Conservation (phyloP, 352 stramenopile species). For the Phytophthora europaea region DNA sequence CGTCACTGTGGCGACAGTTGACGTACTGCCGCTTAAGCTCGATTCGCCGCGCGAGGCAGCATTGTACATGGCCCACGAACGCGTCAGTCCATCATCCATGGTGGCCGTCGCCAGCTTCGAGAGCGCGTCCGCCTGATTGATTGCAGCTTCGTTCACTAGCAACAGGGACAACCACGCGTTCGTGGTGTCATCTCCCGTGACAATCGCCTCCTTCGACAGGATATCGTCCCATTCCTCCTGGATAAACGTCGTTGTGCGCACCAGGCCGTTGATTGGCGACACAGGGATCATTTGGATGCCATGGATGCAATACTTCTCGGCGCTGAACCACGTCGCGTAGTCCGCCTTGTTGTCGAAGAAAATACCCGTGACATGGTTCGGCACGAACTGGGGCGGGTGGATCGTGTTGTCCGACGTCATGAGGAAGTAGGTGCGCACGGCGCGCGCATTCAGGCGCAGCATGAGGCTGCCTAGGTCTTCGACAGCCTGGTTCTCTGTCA, state of each 20-base stretch:
- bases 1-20: conserved; percentile 10
- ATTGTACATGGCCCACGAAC: conserved; percentile 80
- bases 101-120: conserved; percentile 50
- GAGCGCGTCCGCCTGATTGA: conserved; percentile 67
- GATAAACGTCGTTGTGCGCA: conserved; percentile 68
- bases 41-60: conserved; percentile 48
- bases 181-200: conserved; percentile 49
- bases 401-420: conserved; percentile 75
- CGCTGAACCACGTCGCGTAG: conserved; percentile 84
- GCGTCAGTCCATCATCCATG: conserved; percentile 76
- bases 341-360: conserved; percentile 84
- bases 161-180: conserved; percentile 80
- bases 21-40: conserved; percentile 26
- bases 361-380: conserved; percentile 83
- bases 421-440: conserved; percentile 81
- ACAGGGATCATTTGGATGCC: conserved; percentile 87
- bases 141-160: conserved; percentile 75
- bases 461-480: conserved; percentile 82
- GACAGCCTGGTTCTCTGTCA: conserved; percentile 62
- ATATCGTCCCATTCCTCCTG: conserved; percentile 86
- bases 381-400: conserved; percentile 69
- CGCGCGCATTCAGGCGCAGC: conserved; percentile 73
- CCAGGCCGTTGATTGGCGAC: conserved; percentile 77
- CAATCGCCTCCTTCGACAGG: conserved; percentile 72
- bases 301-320: conserved; percentile 81